Evolutionary conservation across 306 rosid species (phyloP).

Genomic region (Astragalus glycyphyllos): DNA sequence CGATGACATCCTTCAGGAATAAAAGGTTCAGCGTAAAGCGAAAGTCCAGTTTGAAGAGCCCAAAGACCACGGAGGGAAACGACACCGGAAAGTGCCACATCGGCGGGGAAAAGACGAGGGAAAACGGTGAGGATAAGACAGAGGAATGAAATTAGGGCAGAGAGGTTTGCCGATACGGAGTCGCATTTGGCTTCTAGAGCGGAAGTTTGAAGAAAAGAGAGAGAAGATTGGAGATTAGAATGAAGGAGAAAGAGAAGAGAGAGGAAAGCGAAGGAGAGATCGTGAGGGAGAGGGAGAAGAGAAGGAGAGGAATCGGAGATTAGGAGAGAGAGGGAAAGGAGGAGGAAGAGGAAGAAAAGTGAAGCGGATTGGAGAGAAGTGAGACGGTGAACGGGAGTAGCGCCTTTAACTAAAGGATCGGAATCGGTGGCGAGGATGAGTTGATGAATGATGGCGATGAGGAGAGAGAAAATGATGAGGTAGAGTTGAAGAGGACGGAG

Average conservation of each 20-base stretch:
- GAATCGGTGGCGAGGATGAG: conserved; percentile 60
- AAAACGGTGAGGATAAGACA: conserved; percentile 62
- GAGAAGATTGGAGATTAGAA: conserved; percentile 52
- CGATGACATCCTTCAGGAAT: conserved; percentile 94
- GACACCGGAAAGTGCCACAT: conserved; percentile 59
- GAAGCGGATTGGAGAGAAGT: conserved; percentile 81
- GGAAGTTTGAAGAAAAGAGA: conserved; percentile 73
- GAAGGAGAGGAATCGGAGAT: conserved; percentile 61
- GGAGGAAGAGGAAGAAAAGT: conserved; percentile 65
- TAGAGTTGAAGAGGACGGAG: conserved; percentile 68
- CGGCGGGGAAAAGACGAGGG: conserved; percentile 78
- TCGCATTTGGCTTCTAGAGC: conserved; percentile 81
- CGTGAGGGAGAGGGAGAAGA: conserved; percentile 64
- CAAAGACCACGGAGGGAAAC: conserved; percentile 81
- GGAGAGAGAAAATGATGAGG: conserved; percentile 53
- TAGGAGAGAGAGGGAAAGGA: conserved; percentile 64
- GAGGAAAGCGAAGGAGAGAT: conserved; percentile 70
- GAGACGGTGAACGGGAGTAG: conserved; percentile 82
- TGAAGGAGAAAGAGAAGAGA: conserved; percentile 75
- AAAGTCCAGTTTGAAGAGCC: conserved; percentile 81
- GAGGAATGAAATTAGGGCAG: conserved; percentile 56
- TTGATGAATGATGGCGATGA: conserved; percentile 62
- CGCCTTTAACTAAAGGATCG: conserved; percentile 79
- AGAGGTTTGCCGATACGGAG: conserved; percentile 58
- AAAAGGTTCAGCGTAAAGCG: conserved; percentile 84